These are phyloP conservation scores for Stromatinia cepivora DNA, from an alignment of 2,329 filamentous ascomycete genomes.

Conservation along the genomic window DNA sequence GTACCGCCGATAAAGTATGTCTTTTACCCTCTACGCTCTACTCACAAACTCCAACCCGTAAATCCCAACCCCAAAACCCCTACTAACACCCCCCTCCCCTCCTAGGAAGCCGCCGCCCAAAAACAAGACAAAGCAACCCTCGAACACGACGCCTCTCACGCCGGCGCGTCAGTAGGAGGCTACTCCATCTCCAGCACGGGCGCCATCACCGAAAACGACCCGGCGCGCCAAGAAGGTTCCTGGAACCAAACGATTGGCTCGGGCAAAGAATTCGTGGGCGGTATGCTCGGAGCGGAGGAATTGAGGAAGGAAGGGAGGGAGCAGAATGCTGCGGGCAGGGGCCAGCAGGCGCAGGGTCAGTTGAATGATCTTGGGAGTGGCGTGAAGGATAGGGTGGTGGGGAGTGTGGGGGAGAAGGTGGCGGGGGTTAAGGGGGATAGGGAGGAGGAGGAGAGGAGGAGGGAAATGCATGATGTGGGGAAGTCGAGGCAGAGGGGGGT, in stretches of 20 bases:
- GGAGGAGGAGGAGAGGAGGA: slow-evolving; percentile 62
- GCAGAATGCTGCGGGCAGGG: slow-evolving; percentile 79
- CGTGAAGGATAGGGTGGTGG: slow-evolving; percentile 64
- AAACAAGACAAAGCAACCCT: slow-evolving; percentile 65
- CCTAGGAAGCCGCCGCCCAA: slow-evolving; percentile 38
- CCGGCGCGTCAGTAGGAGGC: slow-evolving; percentile 71
- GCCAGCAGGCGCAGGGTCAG: slow-evolving; percentile 81
- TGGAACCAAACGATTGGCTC: slow-evolving; percentile 91
- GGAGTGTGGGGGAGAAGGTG: slow-evolving; percentile 68
- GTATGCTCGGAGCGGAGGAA: slow-evolving; percentile 71
- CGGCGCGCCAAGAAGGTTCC: slow-evolving; percentile 67
- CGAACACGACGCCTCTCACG: slow-evolving; percentile 74
- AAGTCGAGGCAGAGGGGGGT: slow-evolving; percentile 83
- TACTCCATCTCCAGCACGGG: slow-evolving; percentile 70
- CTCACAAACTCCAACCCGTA: slow-evolving; percentile 11
- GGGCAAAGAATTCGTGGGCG: slow-evolving; percentile 79
- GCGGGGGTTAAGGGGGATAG: slow-evolving; percentile 73
- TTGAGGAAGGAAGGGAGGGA: slow-evolving; percentile 72
- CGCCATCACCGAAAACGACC: slow-evolving; percentile 68
- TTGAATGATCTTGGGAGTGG: slow-evolving; percentile 72
- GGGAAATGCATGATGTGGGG: slow-evolving; percentile 71
- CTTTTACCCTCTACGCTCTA: slow-evolving; percentile 35
- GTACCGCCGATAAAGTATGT: slow-evolving; percentile 59
- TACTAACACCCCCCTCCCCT: too few species aligned
- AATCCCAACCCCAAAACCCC: slow-evolving; percentile 5